Evolutionary conservation across 208 protist genomes (phyloP), one percentile per base, ranked within the genome.

Genomic region (Wallacemonas sp.): DNA sequence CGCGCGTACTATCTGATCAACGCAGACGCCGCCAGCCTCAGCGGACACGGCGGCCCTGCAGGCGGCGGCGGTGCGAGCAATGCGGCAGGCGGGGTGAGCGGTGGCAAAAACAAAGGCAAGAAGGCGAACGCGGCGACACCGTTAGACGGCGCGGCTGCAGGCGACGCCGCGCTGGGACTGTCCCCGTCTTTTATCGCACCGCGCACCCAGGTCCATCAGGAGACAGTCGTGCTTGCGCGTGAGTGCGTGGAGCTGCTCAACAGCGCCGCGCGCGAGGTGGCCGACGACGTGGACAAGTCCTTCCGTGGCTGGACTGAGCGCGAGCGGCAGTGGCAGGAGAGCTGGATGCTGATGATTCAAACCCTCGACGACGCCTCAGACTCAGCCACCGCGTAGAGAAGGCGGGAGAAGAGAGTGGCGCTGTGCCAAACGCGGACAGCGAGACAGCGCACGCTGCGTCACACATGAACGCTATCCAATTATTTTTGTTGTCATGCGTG

Each of bases 261-360:
- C 24, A 39, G 53, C 62, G 75, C 70, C 15, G 76, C 71, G 28
- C 49, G 62, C 28, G 76, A 84, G 21, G 80, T 82, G 9, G 80
- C 72, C 8, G 62, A 60, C 24, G 66, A 78, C n/a, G 55, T 81
- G 31, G 80, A 61, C 46, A 73, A 66, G 0, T 53, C 75, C 14
- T 92, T 95, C 53, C 62, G 60, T 17, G 62, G 77, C 22, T 91
- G 79, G 81, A 60, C 68, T 56, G 68, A 75, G 24, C 73, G 81
- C 15, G 89, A 92, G 66, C 62, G 36, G 24, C 68, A 80, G 67
- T 88, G 85, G 73, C 36, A 49, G 38, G 68, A 84, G 34, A 84
- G 70, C 28, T 95, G 89, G 89, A 59, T 45, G 1, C 80, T 91
- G 15, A 83, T 75, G 21, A 28, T 91, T 22, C 45, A 72, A 11